Conservation (phyloP, 1,284 basidiomycete species). For the Ustanciosporium gigantosporum region DNA sequence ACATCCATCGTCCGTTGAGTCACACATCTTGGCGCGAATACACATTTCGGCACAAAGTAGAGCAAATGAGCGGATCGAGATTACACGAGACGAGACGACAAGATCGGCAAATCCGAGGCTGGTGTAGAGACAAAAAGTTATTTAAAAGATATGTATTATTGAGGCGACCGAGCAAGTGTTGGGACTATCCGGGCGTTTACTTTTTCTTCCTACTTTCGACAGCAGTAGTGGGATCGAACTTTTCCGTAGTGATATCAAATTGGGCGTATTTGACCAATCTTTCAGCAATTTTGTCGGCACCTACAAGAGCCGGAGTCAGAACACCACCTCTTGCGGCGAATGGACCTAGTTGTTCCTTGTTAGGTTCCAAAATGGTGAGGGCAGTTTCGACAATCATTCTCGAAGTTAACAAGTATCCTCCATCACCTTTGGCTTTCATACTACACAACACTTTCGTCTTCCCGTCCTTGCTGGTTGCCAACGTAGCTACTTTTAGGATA, state of each 20-base stretch:
- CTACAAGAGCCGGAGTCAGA: constrained; percentile 75
- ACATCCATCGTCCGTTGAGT: too few species aligned
- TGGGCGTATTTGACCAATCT: constrained; percentile 68
- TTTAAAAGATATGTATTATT: too few species aligned
- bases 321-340: constrained; percentile 72
- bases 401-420: constrained; percentile 74
- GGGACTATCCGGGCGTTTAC: too few species aligned
- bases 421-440: constrained; percentile 73
- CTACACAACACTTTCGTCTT: constrained; percentile 66
- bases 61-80: too few species aligned
- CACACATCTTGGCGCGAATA: too few species aligned
- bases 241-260: constrained; percentile 64
- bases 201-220: too few species aligned
- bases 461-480: constrained; percentile 65
- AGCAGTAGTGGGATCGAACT: constrained; percentile 3
- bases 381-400: constrained; percentile 77
- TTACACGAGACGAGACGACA: too few species aligned
- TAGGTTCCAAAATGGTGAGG: constrained; percentile 69
- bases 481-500: constrained; percentile 11
- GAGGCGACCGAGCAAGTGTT: too few species aligned
- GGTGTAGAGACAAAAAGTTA: too few species aligned
- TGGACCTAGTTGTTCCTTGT: constrained; percentile 55
- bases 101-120: too few species aligned
- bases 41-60: too few species aligned
- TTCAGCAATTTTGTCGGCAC: constrained; percentile 73